Conservation (phyloP, 805 yeast genomes). For the Sugiyamaella qingdaonensis region DNA sequence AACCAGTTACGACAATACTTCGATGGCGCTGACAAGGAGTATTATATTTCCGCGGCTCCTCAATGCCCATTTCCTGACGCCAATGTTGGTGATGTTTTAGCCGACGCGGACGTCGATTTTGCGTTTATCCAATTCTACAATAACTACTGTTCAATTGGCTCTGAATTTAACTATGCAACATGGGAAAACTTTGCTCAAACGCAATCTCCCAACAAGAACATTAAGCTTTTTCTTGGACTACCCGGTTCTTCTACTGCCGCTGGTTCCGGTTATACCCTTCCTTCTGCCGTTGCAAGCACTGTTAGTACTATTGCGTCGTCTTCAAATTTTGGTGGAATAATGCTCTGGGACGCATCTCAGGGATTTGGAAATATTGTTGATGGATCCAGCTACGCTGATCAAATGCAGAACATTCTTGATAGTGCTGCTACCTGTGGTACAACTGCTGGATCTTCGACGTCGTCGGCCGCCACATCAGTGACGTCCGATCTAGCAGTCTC, state of each 20-base stretch:
- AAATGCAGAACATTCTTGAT: conserved; percentile 42
- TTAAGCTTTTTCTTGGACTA: conserved; percentile 57
- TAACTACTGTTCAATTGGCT: conserved; percentile 42
- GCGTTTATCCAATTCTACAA: conserved; percentile 66
- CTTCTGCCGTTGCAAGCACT: conserved; percentile 29
- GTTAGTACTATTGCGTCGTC: conserved; percentile 21
- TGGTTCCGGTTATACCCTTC: conserved; percentile 46
- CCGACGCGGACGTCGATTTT: conserved; percentile 48
- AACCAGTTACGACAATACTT: conserved; percentile 27
- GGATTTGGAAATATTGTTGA: conserved; percentile 5
- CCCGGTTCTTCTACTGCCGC: conserved; percentile 57
- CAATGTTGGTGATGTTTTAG: conserved; percentile 39
- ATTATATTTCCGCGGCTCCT: conserved; percentile 62
- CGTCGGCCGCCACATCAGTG: conserved; percentile 14
- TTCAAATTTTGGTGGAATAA: conserved; percentile 59
- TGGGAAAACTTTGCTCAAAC: conserved; percentile 50
- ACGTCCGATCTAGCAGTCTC: conserved; percentile 13
- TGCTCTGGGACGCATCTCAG: conserved; percentile 77
- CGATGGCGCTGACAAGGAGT: conserved; percentile 33
- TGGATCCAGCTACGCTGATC: conserved; percentile 29
- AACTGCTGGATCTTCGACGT: conserved; percentile 18
- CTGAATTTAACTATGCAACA: conserved; percentile 40
- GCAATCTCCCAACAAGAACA: conserved; percentile 46
- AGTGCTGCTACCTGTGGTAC: conserved; percentile 17
- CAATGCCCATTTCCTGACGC: conserved; percentile 64